A percentile compares a stretch with the other conserved stretches of the same genome.
Evolutionary conservation across 441 rosid species (phyloP).

Genomic region (Gossypium davidsonii): DNA sequence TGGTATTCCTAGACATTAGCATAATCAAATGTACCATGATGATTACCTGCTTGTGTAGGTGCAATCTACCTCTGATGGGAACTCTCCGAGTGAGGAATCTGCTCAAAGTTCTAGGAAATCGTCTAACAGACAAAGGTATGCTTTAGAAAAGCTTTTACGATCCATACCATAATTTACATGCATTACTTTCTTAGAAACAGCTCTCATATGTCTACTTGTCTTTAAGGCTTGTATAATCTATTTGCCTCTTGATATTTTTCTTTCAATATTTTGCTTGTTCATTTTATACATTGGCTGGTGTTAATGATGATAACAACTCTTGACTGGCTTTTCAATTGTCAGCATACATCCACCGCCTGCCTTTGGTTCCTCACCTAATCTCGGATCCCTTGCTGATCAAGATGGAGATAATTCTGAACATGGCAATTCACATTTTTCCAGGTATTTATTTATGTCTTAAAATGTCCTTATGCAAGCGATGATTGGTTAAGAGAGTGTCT

Average conservation of each 20-base stretch:
- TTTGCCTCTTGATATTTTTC: no score
- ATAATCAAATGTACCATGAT: constrained; percentile 26
- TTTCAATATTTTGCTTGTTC: no score
- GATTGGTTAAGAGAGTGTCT: neutral
- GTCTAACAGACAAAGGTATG: constrained; percentile 44
- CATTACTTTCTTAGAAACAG: no score
- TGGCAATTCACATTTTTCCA: constrained; percentile 56
- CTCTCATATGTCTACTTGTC: no score
- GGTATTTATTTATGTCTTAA: constrained; percentile 35
- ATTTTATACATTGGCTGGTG: neutral
- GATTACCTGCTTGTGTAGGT: constrained; percentile 46
- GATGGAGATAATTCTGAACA: constrained; percentile 56
- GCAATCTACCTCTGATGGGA: constrained; percentile 44
- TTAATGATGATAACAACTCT: constrained; percentile 18
- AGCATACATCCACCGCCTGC: constrained; percentile 76
- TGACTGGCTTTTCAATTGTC: constrained; percentile 32
- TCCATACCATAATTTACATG: no score
- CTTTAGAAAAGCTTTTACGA: neutral
- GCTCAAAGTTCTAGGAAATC: constrained; percentile 26
- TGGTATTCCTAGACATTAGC: neutral
- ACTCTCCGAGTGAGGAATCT: constrained; percentile 25
- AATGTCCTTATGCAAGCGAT: neutral
- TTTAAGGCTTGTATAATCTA: no score
- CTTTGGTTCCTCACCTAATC: constrained; percentile 71
- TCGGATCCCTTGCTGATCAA: constrained; percentile 49